These are phyloP conservation scores for Mycena albidolilacea DNA, from an alignment of 768 basidiomycete genomes.

Conservation along the genomic window DNA sequence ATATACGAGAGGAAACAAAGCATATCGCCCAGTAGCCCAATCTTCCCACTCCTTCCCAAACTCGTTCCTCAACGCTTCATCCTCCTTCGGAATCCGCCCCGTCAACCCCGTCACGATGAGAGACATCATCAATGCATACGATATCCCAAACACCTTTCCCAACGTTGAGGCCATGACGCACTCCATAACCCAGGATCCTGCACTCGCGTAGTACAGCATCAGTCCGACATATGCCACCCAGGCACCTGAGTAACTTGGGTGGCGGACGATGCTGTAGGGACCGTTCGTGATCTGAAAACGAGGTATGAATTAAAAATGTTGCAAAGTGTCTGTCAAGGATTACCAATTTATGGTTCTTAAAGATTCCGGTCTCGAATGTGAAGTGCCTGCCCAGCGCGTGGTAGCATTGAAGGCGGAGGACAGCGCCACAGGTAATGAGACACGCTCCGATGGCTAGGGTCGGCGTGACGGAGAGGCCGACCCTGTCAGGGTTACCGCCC, in stretches of 20 bases:
- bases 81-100: slow-evolving; percentile 48
- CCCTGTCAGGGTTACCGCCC: slow-evolving; percentile 10
- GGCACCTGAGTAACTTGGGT: slow-evolving; percentile 51
- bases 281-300: slow-evolving; percentile 45
- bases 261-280: slow-evolving; percentile 51
- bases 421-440: slow-evolving; percentile 26
- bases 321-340: background rate
- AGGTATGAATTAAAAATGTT: background rate
- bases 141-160: slow-evolving; percentile 37
- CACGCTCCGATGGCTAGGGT: slow-evolving; percentile 23
- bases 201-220: slow-evolving; percentile 49
- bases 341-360: slow-evolving; percentile 34
- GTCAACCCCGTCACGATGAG: slow-evolving; percentile 37
- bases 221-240: slow-evolving; percentile 47
- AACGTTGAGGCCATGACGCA: slow-evolving; percentile 47
- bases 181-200: slow-evolving; percentile 50
- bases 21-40: slow-evolving; percentile 46
- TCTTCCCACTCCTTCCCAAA: slow-evolving; percentile 53
- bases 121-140: slow-evolving; percentile 31
- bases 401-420: slow-evolving; percentile 34
- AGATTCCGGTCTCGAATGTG: slow-evolving; percentile 37
- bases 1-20: slow-evolving; percentile 50
- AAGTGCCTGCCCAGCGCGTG: slow-evolving; percentile 32
- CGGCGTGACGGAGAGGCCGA: slow-evolving; percentile 19
- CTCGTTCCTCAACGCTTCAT: slow-evolving; percentile 45